Conservation (phyloP, 1,284 basidiomycete genomes). For the Melampsora larici-populina region DNA sequence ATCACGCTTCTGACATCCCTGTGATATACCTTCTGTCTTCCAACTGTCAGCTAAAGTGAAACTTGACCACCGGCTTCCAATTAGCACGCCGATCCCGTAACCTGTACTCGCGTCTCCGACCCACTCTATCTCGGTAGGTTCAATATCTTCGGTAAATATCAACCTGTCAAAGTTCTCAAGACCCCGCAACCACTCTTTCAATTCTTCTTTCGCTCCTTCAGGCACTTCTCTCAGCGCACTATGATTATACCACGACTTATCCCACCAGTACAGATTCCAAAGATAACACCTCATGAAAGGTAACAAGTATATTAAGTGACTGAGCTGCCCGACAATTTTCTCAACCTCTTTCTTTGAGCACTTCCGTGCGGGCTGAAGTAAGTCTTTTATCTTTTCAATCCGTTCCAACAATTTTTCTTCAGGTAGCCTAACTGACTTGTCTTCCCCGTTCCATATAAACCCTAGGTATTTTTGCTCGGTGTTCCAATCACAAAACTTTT, state of each 20-base stretch:
- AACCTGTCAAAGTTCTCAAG: not conserved
- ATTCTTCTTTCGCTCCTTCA: not conserved
- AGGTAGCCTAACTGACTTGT: too few relatives aligned
- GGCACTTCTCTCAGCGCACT: not conserved
- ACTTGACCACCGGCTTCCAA: not conserved
- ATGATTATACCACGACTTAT: not conserved
- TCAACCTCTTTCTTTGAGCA: not conserved
- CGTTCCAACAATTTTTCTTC: too few relatives aligned
- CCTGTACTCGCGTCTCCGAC: constrained; percentile 1
- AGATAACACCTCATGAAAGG: constrained; percentile 8
- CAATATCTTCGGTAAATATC: not conserved
- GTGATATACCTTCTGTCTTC: not conserved
- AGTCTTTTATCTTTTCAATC: too few relatives aligned
- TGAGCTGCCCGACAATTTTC: not conserved
- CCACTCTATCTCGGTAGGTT: not conserved
- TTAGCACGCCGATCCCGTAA: not conserved
- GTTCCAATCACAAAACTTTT: too few relatives aligned
- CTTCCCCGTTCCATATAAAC: too few relatives aligned
- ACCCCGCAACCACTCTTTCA: not conserved
- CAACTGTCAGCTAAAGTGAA: not conserved
- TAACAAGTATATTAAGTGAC: not conserved
- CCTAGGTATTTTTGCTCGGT: too few relatives aligned
- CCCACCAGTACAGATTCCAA: not conserved
- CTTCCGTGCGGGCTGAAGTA: not conserved
- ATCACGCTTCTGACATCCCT: too few relatives aligned